These are phyloP conservation scores for Allium fistulosum DNA, from an alignment of 106 monocot genomes.

Conservation along the genomic window DNA sequence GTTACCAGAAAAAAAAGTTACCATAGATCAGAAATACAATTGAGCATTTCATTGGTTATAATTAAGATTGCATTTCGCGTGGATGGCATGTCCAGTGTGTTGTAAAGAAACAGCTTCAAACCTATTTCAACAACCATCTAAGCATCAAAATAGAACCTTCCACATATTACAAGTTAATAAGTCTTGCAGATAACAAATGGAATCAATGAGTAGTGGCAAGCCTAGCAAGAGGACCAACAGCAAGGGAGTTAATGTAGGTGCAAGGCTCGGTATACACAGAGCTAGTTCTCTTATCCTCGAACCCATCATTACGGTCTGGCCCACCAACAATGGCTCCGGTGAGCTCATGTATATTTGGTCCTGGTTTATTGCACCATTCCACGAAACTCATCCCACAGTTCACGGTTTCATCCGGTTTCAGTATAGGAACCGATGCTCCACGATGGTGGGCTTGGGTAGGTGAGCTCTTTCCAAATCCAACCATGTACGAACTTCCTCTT, in stretches of 20 bases:
- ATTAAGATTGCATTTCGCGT: too few relatives aligned
- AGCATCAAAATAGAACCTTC: too few relatives aligned
- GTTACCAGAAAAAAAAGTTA: too few relatives aligned
- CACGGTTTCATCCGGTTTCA: conserved; percentile 8
- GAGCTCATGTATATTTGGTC: conserved; percentile 74
- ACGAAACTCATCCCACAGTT: conserved; percentile 71
- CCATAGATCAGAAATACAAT: too few relatives aligned
- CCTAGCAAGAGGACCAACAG: conserved; percentile 70
- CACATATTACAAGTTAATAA: too few relatives aligned
- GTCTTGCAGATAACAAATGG: too few relatives aligned
- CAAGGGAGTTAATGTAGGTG: conserved; percentile 87
- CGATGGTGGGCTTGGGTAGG: conserved; percentile 81
- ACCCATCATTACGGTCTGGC: conserved; percentile 69
- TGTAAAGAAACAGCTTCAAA: too few relatives aligned
- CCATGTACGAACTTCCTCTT: conserved; percentile 60
- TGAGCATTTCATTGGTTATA: too few relatives aligned
- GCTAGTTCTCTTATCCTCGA: conserved; percentile 46
- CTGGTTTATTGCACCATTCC: conserved; percentile 37
- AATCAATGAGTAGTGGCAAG: conserved; percentile 24
- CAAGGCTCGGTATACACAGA: conserved; percentile 58
- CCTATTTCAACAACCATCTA: too few relatives aligned
- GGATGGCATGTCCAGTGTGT: too few relatives aligned
- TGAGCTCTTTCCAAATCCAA: conserved; percentile 59
- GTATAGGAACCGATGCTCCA: conserved; percentile 63
- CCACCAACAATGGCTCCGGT: conserved; percentile 94